A percentile compares a stretch with the other conserved stretches of the same genome.
These are phyloP conservation scores for Kwoniella shivajii DNA, from an alignment of 1,284 basidiomycete species.

Conservation along the genomic window DNA sequence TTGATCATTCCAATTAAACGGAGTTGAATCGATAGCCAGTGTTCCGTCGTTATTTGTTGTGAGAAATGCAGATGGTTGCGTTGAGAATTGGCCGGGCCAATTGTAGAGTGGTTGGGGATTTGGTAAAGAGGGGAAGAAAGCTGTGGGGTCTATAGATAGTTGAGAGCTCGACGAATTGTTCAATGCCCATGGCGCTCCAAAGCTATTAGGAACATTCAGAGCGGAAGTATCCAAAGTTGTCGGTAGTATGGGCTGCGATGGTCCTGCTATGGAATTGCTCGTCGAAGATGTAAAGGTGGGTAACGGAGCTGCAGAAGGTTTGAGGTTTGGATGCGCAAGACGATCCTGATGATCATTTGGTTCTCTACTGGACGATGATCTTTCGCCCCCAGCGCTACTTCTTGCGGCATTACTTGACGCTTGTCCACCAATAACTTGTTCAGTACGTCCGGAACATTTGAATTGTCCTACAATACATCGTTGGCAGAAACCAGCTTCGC, in stretches of 20 bases:
- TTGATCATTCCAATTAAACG: slow-evolving; percentile 11
- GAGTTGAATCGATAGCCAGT: slow-evolving; percentile 16
- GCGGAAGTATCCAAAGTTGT: too few relatives aligned
- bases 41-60: slow-evolving; percentile 20
- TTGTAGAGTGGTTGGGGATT: slow-evolving; percentile 12
- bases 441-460: neutral
- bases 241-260: too few relatives aligned
- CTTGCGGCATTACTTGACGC: too few relatives aligned
- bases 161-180: neutral
- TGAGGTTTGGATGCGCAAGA: too few relatives aligned
- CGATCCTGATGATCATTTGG: too few relatives aligned
- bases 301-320: too few relatives aligned
- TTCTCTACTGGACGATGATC: too few relatives aligned
- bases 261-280: too few relatives aligned
- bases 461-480: slow-evolving; percentile 29
- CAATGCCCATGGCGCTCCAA: neutral
- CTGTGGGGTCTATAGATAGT: neutral
- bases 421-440: too few relatives aligned
- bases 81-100: slow-evolving; percentile 5
- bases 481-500: slow-evolving; percentile 26
- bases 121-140: neutral
- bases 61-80: slow-evolving; percentile 18
- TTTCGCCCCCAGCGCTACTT: too few relatives aligned
- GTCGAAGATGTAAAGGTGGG: too few relatives aligned
- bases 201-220: too few relatives aligned